These are phyloP conservation scores for Ananas comosus DNA, from an alignment of 176 grass and related monocot species.

Conservation along the genomic window DNA sequence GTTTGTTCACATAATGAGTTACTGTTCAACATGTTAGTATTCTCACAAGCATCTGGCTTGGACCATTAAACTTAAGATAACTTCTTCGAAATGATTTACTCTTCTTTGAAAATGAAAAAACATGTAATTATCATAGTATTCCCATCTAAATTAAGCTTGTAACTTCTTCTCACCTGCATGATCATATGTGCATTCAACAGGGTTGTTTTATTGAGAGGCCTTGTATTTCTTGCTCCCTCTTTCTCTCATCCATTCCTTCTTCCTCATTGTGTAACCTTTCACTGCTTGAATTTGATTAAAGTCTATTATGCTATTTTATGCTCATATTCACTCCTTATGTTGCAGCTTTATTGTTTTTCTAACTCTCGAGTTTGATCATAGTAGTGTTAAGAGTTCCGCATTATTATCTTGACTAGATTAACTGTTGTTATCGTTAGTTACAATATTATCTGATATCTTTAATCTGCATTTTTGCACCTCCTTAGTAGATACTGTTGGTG, in stretches of 20 bases:
- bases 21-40: background rate
- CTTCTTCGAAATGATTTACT: background rate
- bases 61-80: background rate
- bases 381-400: too few relatives aligned
- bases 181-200: too few relatives aligned
- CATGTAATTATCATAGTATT: background rate
- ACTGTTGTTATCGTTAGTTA: too few relatives aligned
- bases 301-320: background rate
- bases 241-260: background rate
- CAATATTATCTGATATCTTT: background rate
- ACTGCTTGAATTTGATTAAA: conserved; percentile 2
- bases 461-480: background rate
- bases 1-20: background rate
- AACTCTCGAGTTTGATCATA: too few relatives aligned
- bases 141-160: background rate
- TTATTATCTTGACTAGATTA: too few relatives aligned
- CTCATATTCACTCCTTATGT: background rate
- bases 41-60: background rate
- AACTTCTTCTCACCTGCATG: background rate
- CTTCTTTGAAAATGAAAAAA: background rate
- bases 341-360: background rate
- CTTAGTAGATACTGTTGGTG: background rate
- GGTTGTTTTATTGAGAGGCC: too few relatives aligned
- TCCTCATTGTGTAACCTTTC: background rate
- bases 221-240: background rate